Conservation (phyloP, 2,329 filamentous ascomycete species). For the Sporothrix protearum region DNA sequence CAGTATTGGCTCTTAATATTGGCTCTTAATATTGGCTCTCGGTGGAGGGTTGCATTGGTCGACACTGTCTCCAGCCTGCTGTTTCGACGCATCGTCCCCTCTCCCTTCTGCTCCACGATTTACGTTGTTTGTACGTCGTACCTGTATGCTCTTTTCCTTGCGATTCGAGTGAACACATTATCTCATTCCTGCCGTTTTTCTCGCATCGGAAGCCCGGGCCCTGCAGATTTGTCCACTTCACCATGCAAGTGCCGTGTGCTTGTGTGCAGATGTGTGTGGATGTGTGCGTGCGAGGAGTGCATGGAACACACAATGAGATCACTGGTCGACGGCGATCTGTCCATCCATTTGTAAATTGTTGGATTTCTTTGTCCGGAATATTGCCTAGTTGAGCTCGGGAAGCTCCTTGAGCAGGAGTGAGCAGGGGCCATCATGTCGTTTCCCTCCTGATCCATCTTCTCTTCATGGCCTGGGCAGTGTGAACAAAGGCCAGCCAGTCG, state of each 20-base stretch:
- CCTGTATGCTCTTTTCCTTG: neutral
- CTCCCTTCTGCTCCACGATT: neutral
- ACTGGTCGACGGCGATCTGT: slow-evolving; percentile 11
- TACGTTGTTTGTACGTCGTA: slow-evolving; percentile 12
- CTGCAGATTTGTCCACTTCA: neutral
- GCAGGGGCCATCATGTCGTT: slow-evolving; percentile 11
- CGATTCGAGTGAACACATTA: neutral
- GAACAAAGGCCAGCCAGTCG: slow-evolving; percentile 18
- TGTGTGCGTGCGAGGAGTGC: neutral
- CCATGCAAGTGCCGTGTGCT: neutral
- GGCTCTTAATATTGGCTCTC: too few relatives aligned
- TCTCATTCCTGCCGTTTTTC: neutral
- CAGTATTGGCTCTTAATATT: too few relatives aligned
- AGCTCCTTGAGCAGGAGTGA: slow-evolving; percentile 13
- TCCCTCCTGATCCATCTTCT: neutral
- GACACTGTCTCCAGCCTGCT: neutral
- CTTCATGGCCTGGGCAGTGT: neutral
- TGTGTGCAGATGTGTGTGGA: neutral
- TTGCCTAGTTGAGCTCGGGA: slow-evolving; percentile 3
- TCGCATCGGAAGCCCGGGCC: slow-evolving; percentile 4
- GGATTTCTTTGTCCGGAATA: neutral
- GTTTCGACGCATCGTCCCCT: slow-evolving; percentile 3
- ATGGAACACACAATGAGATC: slow-evolving; percentile 19
- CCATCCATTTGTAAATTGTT: neutral
- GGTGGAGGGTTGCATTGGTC: slow-evolving; percentile 5